phyloP scores from a whole-genome alignment of 108 stramenopile genomes.

The Mediolabrus comicus region DNA sequence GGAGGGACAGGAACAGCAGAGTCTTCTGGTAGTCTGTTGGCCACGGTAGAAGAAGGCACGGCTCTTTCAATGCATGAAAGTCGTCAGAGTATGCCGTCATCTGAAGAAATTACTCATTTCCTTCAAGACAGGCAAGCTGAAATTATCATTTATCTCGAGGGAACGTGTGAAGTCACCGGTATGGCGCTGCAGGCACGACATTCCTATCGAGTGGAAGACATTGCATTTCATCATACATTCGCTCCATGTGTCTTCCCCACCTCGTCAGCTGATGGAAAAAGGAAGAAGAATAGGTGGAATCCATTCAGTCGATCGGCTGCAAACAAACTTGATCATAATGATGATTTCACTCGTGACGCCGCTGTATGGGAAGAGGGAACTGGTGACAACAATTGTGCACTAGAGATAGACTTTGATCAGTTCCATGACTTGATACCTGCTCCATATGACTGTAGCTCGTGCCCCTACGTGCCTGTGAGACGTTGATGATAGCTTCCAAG shows the following conservation, averaged over 20 bases:
- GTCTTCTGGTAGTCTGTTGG: conserved; percentile 3
- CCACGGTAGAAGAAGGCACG: conserved; percentile 26
- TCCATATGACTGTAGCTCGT: conserved; percentile 29
- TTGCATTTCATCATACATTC: conserved; percentile 87
- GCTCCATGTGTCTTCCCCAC: conserved; percentile 79
- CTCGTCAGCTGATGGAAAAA: neutral
- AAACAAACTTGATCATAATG: conserved; percentile 4
- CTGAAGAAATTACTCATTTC: conserved; percentile 66
- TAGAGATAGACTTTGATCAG: conserved; percentile 63
- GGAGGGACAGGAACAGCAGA: conserved; percentile 2
- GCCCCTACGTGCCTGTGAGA: conserved; percentile 45
- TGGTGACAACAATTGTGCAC: neutral
- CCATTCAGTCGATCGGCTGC: conserved; percentile 5
- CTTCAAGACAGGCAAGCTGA: conserved; percentile 86
- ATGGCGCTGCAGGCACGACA: conserved; percentile 90
- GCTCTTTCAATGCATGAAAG: neutral
- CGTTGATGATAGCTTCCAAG: too few species aligned
- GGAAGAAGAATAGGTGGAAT: conserved; percentile 12
- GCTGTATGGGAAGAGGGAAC: neutral
- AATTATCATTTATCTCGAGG: conserved; percentile 95
- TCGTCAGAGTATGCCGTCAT: conserved; percentile 31
- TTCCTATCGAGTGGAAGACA: conserved; percentile 82
- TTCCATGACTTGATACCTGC: conserved; percentile 72
- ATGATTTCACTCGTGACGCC: neutral
- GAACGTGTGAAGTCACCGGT: conserved; percentile 89